These are phyloP conservation scores for Uncinocarpus reesii DNA, from an alignment of 2,329 filamentous ascomycete species.

Conservation along the genomic window DNA sequence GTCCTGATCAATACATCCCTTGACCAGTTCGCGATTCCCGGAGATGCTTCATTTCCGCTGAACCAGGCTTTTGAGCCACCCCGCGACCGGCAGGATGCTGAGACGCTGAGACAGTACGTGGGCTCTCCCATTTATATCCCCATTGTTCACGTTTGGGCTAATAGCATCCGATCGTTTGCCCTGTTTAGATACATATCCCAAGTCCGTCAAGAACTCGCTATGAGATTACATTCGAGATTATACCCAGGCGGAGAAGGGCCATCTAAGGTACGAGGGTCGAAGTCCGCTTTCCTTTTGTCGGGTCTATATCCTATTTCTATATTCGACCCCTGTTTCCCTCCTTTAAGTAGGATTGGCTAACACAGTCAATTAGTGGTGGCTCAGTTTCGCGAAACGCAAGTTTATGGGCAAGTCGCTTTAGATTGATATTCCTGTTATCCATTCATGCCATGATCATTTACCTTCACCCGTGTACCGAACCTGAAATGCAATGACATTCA, in stretches of 20 bases:
- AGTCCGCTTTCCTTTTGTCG: constrained; percentile 15
- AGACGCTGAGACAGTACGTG: constrained; percentile 70
- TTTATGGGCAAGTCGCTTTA: constrained; percentile 95
- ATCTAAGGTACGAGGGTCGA: constrained; percentile 44
- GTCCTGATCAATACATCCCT: constrained; percentile 83
- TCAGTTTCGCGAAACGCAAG: constrained; percentile 98
- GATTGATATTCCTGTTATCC: constrained; percentile 8
- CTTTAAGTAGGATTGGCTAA: too few species aligned
- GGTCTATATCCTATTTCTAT: background rate
- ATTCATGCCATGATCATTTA: background rate
- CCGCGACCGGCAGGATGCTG: constrained; percentile 74
- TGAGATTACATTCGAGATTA: constrained; percentile 70
- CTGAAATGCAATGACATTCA: background rate
- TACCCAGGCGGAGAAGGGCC: constrained; percentile 65
- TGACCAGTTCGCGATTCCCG: constrained; percentile 89
- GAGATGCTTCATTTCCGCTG: constrained; percentile 82
- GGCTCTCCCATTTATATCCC: constrained; percentile 9
- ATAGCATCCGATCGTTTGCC: background rate
- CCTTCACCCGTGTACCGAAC: background rate
- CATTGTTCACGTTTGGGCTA: background rate
- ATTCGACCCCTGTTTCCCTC: too few species aligned
- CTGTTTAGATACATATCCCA: constrained; percentile 56
- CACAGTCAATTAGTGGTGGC: constrained; percentile 99
- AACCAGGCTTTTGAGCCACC: constrained; percentile 96
- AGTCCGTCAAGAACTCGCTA: constrained; percentile 82